Evolutionary conservation across 306 rosid genomes (phyloP).

Genomic region (Vachellia collinsii): DNA sequence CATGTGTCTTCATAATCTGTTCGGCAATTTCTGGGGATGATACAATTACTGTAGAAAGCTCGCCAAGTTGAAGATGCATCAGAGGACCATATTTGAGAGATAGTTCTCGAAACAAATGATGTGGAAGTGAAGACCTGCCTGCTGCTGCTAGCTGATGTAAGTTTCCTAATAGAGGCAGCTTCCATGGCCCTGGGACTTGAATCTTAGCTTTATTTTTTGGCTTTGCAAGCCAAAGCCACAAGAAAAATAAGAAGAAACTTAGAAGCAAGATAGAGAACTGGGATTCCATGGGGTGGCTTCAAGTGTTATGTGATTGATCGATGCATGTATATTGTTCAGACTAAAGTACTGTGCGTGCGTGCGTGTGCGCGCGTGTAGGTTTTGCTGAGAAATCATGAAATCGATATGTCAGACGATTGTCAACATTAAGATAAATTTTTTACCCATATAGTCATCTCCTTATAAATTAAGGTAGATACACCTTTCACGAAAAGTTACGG

Average conservation of each 20-base stretch:
- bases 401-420: not conserved
- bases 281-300: not conserved
- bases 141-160: not conserved
- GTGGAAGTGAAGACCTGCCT: constrained; percentile 9
- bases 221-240: not conserved
- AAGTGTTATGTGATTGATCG: not conserved
- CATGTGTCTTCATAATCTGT: not conserved
- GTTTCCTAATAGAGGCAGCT: not conserved
- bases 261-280: not conserved
- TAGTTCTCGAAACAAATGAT: constrained; percentile 14
- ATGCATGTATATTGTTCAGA: not conserved
- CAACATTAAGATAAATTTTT: no score
- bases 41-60: constrained; percentile 33
- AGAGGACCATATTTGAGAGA: constrained; percentile 41
- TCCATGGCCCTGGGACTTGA: constrained; percentile 12
- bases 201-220: not conserved
- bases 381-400: not conserved
- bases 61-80: constrained; percentile 43
- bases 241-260: not conserved
- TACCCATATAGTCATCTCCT: no score
- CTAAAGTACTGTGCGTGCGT: not conserved
- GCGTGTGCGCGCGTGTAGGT: no score
- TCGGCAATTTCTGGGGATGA: constrained; percentile 39
- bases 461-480: no score
- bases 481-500: no score